These are phyloP conservation scores for Delonix regia DNA, from an alignment of 306 rosid genomes.

Conservation along the genomic window DNA sequence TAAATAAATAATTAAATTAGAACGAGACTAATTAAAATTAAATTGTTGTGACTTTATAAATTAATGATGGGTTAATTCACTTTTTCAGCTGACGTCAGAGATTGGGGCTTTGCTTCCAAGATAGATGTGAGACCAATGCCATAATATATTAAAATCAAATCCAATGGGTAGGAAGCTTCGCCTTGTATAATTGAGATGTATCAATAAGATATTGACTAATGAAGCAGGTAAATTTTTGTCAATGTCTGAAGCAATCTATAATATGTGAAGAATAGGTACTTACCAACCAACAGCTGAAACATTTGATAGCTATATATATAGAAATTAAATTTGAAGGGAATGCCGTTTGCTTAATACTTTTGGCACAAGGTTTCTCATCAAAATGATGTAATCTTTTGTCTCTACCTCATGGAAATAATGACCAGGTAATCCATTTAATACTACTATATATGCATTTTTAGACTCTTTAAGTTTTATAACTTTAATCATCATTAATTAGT, in stretches of 20 bases:
- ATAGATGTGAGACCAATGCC: background rate
- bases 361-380: background rate
- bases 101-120: background rate
- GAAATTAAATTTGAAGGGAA: background rate
- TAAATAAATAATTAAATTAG: no score
- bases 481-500: no score
- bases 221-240: background rate
- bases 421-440: no score
- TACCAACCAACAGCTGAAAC: background rate
- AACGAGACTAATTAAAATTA: no score
- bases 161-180: slow-evolving; percentile 1
- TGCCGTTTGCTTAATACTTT: background rate
- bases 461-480: no score
- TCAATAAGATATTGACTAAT: slow-evolving; percentile 27
- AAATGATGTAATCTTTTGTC: background rate
- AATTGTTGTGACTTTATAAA: no score
- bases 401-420: no score
- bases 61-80: no score
- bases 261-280: background rate
- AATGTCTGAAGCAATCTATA: background rate
- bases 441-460: no score
- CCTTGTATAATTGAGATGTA: background rate
- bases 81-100: no score
- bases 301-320: background rate
- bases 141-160: background rate